Evolutionary conservation across 352 stramenopile species (phyloP).

Genomic region (Chrysophaeum taylorii): DNA sequence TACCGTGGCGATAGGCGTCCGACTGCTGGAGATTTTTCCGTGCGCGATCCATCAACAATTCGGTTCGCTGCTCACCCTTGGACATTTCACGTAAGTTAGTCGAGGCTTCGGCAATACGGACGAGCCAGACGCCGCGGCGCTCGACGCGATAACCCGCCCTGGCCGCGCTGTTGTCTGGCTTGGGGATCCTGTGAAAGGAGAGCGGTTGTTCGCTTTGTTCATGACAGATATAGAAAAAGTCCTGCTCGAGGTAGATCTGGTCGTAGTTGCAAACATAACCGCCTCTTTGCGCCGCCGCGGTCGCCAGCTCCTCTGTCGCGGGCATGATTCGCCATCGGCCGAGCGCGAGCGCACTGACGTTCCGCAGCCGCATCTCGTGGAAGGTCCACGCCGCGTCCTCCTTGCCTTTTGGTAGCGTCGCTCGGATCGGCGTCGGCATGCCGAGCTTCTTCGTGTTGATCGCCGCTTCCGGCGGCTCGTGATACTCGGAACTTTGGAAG

Average conservation of each 20-base stretch:
- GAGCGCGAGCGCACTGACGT: background rate
- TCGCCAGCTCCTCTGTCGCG: background rate
- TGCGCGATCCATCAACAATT: background rate
- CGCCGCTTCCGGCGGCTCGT: background rate
- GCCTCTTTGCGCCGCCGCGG: background rate
- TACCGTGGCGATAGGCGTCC: background rate
- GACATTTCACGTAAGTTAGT: background rate
- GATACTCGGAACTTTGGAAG: background rate
- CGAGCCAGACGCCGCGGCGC: background rate
- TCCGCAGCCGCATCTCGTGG: background rate
- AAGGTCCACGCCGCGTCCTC: background rate
- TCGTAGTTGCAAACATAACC: constrained; percentile 2
- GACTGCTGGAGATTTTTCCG: background rate
- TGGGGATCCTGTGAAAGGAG: background rate
- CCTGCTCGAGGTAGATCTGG: constrained; percentile 5
- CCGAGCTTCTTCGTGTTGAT: background rate
- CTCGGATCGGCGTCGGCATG: background rate
- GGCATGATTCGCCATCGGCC: background rate
- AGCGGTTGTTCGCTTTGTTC: background rate
- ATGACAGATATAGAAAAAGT: constrained; percentile 1
- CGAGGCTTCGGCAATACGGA: background rate
- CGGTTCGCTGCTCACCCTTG: background rate
- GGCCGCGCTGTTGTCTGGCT: background rate
- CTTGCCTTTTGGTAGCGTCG: background rate
- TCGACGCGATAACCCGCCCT: background rate